These are phyloP conservation scores for Penicillium digitatum DNA, from an alignment of 2,329 filamentous ascomycete species.

Conservation along the genomic window DNA sequence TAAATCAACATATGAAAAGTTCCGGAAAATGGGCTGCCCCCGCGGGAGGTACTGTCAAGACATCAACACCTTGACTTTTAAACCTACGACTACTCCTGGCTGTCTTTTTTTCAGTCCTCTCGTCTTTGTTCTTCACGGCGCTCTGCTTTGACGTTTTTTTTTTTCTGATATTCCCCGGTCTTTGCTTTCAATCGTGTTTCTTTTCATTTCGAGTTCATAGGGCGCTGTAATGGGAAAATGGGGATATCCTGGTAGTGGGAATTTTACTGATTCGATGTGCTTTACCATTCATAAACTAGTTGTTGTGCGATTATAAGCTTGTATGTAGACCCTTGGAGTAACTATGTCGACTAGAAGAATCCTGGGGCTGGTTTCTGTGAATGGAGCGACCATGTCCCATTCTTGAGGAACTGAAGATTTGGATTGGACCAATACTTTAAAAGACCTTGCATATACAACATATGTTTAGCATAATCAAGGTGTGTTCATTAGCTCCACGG, in stretches of 20 bases:
- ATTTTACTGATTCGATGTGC: slow-evolving; percentile 22
- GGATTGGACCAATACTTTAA: neutral
- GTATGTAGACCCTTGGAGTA: too few species aligned
- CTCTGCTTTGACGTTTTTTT: slow-evolving; percentile 26
- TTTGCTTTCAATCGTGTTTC: slow-evolving; percentile 17
- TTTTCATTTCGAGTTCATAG: slow-evolving; percentile 26
- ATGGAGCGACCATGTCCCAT: neutral
- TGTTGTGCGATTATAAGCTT: neutral
- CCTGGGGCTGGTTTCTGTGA: neutral
- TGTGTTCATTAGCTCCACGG: slow-evolving; percentile 3
- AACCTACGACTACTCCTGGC: neutral
- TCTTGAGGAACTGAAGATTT: neutral
- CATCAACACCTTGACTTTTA: neutral
- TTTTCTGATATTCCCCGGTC: slow-evolving; percentile 27
- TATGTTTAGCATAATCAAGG: too few species aligned
- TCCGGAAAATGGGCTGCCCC: slow-evolving; percentile 5
- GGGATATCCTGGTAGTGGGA: slow-evolving; percentile 35
- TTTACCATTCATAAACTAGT: neutral
- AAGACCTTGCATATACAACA: neutral
- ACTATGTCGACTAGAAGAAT: too few species aligned
- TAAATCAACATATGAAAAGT: slow-evolving; percentile 4
- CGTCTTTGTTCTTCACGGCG: slow-evolving; percentile 23
- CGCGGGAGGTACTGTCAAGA: neutral
- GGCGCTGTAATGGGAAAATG: slow-evolving; percentile 43
- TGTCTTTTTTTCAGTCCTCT: neutral